A percentile compares a stretch with the other conserved stretches of the same genome.
Evolutionary conservation across 1,284 basidiomycete genomes (phyloP).

Genomic region (Rhodotorula sp.): DNA sequence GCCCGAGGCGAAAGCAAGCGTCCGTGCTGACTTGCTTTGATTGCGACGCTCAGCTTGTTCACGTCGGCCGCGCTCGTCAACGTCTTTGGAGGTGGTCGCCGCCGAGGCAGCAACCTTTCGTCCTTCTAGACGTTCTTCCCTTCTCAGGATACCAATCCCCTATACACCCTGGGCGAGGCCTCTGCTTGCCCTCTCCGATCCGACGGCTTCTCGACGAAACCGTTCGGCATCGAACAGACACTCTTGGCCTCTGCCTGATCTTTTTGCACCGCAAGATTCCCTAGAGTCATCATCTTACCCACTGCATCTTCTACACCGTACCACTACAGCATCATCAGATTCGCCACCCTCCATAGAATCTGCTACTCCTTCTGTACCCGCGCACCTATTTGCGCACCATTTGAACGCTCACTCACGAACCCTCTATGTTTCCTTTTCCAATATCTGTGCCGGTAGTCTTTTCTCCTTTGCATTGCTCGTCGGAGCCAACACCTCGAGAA

Average conservation of each 20-base stretch:
- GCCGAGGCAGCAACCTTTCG: slow-evolving; percentile 38
- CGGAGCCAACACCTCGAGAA: too few relatives aligned
- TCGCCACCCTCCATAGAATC: too few relatives aligned
- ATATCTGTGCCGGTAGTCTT: too few relatives aligned
- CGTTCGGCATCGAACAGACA: too few relatives aligned
- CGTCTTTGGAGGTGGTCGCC: slow-evolving; percentile 37
- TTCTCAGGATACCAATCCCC: not conserved
- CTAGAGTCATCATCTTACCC: not conserved
- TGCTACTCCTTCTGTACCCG: too few relatives aligned
- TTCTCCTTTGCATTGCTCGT: too few relatives aligned
- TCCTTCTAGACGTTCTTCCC: slow-evolving; percentile 26
- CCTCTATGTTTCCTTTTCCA: too few relatives aligned
- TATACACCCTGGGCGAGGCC: not conserved
- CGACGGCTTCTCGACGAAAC: too few relatives aligned
- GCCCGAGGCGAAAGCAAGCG: too few relatives aligned
- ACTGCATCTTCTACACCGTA: not conserved
- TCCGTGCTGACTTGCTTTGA: not conserved
- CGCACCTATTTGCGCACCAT: too few relatives aligned
- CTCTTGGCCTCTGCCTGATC: not conserved
- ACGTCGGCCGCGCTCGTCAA: slow-evolving; percentile 24
- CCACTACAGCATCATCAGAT: not conserved
- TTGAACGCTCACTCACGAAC: too few relatives aligned
- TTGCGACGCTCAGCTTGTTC: slow-evolving; percentile 4
- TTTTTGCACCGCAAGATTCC: not conserved
- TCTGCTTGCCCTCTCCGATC: not conserved